Conservation (phyloP, 768 basidiomycete species). For the Lanmaoa pseudosensibilis region DNA sequence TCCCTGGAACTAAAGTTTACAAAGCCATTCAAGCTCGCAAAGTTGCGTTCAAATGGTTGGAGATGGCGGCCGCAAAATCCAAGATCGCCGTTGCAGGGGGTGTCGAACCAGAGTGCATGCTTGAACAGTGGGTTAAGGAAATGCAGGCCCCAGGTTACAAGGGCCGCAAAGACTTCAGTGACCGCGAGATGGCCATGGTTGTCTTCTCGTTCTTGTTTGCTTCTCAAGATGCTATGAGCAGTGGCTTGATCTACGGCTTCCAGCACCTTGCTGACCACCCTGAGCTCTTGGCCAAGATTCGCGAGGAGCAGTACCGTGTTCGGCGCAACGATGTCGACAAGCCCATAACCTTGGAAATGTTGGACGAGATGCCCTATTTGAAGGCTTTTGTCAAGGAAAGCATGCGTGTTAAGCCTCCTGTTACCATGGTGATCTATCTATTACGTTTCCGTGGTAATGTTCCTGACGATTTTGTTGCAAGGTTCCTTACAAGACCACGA, state of each 20-base stretch:
- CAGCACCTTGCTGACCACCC: constrained; percentile 95
- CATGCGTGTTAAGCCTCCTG: constrained; percentile 87
- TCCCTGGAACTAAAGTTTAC: constrained; percentile 96
- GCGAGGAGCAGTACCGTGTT: constrained; percentile 85
- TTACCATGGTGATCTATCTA: constrained; percentile 74
- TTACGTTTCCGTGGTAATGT: background rate
- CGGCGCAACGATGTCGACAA: constrained; percentile 74
- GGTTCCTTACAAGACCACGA: constrained; percentile 92
- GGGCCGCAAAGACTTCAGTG: constrained; percentile 82
- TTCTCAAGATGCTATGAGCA: constrained; percentile 97
- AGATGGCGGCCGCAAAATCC: constrained; percentile 72
- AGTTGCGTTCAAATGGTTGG: constrained; percentile 75
- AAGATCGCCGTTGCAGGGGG: constrained; percentile 83
- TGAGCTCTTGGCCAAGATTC: constrained; percentile 81
- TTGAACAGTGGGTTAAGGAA: constrained; percentile 88
- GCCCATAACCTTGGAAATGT: constrained; percentile 80
- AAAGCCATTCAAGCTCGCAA: constrained; percentile 92
- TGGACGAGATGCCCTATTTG: constrained; percentile 92
- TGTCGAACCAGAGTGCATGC: constrained; percentile 80
- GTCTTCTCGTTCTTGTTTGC: constrained; percentile 96
- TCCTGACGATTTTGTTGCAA: constrained; percentile 31
- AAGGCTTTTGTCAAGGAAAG: constrained; percentile 93
- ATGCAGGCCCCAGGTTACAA: constrained; percentile 67
- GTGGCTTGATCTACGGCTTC: constrained; percentile 93
- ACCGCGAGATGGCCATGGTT: constrained; percentile 96